These are phyloP conservation scores for Phytophthora ramorum DNA, from an alignment of 352 stramenopile genomes.

Conservation along the genomic window DNA sequence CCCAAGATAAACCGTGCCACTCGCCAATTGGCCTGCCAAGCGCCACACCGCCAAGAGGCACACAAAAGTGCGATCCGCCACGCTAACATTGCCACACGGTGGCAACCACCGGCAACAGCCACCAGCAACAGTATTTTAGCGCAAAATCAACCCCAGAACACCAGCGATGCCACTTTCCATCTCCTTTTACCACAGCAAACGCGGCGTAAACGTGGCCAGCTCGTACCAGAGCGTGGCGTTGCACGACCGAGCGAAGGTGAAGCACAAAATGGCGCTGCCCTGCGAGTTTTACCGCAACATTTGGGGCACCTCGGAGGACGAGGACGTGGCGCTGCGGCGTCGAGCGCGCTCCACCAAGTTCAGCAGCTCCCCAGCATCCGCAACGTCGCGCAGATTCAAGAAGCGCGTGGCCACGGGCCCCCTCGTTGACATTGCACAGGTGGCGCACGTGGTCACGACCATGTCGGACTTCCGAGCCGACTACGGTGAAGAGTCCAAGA, in stretches of 20 bases:
- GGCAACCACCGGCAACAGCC: constrained; percentile 15
- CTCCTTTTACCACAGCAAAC: constrained; percentile 53
- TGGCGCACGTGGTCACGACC: constrained; percentile 74
- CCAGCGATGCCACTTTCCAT: constrained; percentile 51
- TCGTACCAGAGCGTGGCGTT: constrained; percentile 47
- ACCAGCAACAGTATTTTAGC: constrained; percentile 13
- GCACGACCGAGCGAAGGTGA: constrained; percentile 43
- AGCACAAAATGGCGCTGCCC: constrained; percentile 43
- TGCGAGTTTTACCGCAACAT: constrained; percentile 74
- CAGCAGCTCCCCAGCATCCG: constrained; percentile 23
- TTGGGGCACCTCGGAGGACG: constrained; percentile 45
- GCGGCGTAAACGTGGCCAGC: constrained; percentile 20
- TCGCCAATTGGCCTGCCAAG: constrained; percentile 39
- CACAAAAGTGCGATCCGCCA: neutral
- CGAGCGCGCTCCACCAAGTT: constrained; percentile 31
- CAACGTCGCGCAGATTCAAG: constrained; percentile 38
- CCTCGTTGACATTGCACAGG: constrained; percentile 74
- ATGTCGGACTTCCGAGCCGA: constrained; percentile 74
- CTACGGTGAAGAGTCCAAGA: constrained; percentile 50
- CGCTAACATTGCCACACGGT: constrained; percentile 3
- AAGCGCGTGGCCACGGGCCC: constrained; percentile 44
- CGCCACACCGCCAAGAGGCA: constrained; percentile 28
- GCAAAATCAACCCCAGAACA: constrained; percentile 3
- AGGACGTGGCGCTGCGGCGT: constrained; percentile 31
- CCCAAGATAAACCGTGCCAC: constrained; percentile 16